Percentiles rank a stretch among this genome's conserved stretches.
Evolutionary conservation across 306 rosid species (phyloP).

Genomic region (Hippophae tibetana): DNA sequence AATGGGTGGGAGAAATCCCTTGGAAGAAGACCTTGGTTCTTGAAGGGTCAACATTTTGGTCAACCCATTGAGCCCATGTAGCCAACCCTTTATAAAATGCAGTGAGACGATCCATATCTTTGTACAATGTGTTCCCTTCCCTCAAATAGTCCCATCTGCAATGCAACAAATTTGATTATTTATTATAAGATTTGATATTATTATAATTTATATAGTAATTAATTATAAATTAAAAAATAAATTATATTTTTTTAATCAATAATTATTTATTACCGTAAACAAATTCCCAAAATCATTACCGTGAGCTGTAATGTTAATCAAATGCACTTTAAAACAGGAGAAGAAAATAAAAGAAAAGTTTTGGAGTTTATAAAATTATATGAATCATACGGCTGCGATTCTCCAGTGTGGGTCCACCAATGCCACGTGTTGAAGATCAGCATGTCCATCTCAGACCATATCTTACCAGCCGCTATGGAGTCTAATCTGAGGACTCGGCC

Average conservation of each 20-base stretch:
- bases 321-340: no score
- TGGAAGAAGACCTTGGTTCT: slow-evolving; percentile 81
- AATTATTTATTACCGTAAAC: no score
- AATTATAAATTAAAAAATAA: no score
- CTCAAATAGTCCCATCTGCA: slow-evolving; percentile 77
- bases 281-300: neutral
- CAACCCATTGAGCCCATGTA: slow-evolving; percentile 93
- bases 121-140: slow-evolving; percentile 44
- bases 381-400: slow-evolving; percentile 56
- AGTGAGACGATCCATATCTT: slow-evolving; percentile 71
- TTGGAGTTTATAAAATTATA: neutral
- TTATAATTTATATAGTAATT: no score
- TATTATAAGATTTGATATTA: no score
- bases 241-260: no score
- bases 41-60: slow-evolving; percentile 59
- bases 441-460: slow-evolving; percentile 83
- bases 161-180: no score
- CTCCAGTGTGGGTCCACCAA: slow-evolving; percentile 92
- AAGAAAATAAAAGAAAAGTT: neutral
- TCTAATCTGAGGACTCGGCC: slow-evolving; percentile 66
- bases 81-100: slow-evolving; percentile 64
- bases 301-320: neutral
- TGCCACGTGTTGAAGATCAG: slow-evolving; percentile 91
- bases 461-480: slow-evolving; percentile 58
- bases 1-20: slow-evolving; percentile 94